Percentiles rank a stretch among this genome's conserved stretches.
Evolutionary conservation across 1,284 basidiomycete species (phyloP).

Genomic region (Puccinia coronata): DNA sequence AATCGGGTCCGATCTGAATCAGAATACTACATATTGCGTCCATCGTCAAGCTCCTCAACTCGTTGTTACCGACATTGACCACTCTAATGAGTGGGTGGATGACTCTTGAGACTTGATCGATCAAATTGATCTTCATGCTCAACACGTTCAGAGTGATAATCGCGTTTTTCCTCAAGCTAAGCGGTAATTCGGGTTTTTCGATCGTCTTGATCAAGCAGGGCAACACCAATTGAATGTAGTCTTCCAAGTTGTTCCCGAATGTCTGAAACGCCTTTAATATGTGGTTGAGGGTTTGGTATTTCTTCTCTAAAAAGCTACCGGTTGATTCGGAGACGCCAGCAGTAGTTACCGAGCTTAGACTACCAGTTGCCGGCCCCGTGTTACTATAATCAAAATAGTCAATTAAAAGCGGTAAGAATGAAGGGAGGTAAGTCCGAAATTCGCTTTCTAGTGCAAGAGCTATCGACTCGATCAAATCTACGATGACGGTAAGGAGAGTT

Average conservation of each 20-base stretch:
- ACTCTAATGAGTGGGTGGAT: conserved; percentile 93
- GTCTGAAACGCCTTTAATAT: conserved; percentile 83
- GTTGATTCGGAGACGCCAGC: conserved; percentile 67
- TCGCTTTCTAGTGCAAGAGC: conserved; percentile 94
- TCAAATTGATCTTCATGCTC: conserved; percentile 92
- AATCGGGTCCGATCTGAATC: conserved; percentile 90
- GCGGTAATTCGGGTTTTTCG: conserved; percentile 76
- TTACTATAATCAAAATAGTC: conserved; percentile 71
- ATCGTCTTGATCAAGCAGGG: conserved; percentile 91
- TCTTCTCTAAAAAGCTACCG: conserved; percentile 61
- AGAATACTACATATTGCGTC: conserved; percentile 90
- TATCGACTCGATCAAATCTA: conserved; percentile 90
- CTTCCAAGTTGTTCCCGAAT: conserved; percentile 94
- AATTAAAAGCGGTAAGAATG: conserved; percentile 84
- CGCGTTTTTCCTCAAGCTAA: conserved; percentile 78
- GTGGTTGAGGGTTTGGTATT: conserved; percentile 78
- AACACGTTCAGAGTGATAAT: conserved; percentile 89
- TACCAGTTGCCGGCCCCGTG: conserved; percentile 44
- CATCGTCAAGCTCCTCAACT: conserved; percentile 83
- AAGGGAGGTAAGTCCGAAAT: conserved; percentile 96
- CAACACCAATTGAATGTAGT: conserved; percentile 94
- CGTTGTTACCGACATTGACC: conserved; percentile 73
- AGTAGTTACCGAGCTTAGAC: conserved; percentile 58
- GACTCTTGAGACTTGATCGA: conserved; percentile 96
- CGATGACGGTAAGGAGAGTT: conserved; percentile 84